Evolutionary conservation across 768 basidiomycete genomes (phyloP).

Genomic region (Fomitopsis serialis): DNA sequence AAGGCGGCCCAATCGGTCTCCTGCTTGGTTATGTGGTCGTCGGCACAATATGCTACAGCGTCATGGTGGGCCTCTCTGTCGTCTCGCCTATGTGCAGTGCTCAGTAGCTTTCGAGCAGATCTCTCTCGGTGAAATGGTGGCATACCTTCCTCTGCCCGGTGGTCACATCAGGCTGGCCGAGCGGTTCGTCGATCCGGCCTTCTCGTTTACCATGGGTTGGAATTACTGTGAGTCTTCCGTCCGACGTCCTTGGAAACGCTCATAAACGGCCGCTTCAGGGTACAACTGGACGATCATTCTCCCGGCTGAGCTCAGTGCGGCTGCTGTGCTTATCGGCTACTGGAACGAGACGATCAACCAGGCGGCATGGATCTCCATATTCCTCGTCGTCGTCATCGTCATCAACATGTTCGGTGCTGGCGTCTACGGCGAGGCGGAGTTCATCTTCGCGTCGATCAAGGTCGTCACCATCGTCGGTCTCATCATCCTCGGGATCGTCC

Average conservation of each 20-base stretch:
- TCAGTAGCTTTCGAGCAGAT: slow-evolving; percentile 32
- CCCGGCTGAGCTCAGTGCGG: slow-evolving; percentile 70
- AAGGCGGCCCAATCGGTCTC: slow-evolving; percentile 54
- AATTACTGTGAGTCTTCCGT: slow-evolving; percentile 47
- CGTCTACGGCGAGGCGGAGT: slow-evolving; percentile 83
- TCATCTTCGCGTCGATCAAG: slow-evolving; percentile 88
- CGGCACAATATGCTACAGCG: slow-evolving; percentile 63
- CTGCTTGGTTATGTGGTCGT: slow-evolving; percentile 64
- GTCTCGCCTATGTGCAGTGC: background rate
- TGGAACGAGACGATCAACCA: slow-evolving; percentile 53
- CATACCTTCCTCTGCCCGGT: slow-evolving; percentile 73
- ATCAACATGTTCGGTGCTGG: slow-evolving; percentile 77
- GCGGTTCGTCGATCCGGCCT: slow-evolving; percentile 74
- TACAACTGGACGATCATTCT: slow-evolving; percentile 61
- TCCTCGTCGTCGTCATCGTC: slow-evolving; percentile 64
- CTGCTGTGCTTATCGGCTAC: slow-evolving; percentile 71
- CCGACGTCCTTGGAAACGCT: too few species aligned
- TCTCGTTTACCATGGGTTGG: slow-evolving; percentile 53
- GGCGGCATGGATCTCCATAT: slow-evolving; percentile 78
- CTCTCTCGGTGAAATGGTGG: slow-evolving; percentile 70
- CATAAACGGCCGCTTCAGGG: slow-evolving; percentile 21
- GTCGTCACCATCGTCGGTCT: slow-evolving; percentile 73
- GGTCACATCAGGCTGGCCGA: slow-evolving; percentile 79
- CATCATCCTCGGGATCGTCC: slow-evolving; percentile 56
- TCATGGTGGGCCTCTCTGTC: slow-evolving; percentile 47